Base-by-base conservation (phyloP, 495 filamentous ascomycete genomes). In the Talaromyces borbonicus region DNA sequence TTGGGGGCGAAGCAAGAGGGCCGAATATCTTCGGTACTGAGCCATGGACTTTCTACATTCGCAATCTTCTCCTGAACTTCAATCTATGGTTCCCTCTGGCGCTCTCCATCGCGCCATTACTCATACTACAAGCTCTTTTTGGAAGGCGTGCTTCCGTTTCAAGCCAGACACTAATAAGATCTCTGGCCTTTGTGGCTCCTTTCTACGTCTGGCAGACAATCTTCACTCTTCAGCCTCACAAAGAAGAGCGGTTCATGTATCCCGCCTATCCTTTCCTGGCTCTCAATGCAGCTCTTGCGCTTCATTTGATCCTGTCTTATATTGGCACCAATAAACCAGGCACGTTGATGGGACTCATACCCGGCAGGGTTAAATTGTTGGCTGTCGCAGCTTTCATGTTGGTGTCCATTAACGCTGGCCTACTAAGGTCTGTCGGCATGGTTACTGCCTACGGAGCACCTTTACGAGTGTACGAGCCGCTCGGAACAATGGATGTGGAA, bases 181-280 rank as follows among this genome's bases (percentile, higher is more conserved):
- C 79, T n/a, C 51, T 90, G 37, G 76, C 87, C 24, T 82, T 90
- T 54, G 66, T 85, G 39, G 63, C 79, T 1, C 90, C 93, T 0
- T 90, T 96, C 63, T 97, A 96, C 59, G 74, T 95, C 60, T 99
- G 93, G 93, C 75, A 97, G 19, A 78, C 61, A 5, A 90, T 97
- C 45, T 96, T 99, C 65, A 86, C 87, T 3, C 58, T 81, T 8
- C 92, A 97, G 57, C 82, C 92, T 15, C 93, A 99, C 72, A 99
- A 99, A 55, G 93, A 99, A 62, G 93, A 99, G 58, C 73, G 93
- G 6, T 99, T 99, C 68, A 97, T 99, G 89, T 97, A 94, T 61
- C 90, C 90, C 0, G 83, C 81, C 18, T 99, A 99, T 59, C 92
- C 93, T 7, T 83, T 87, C 43, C 72, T 99, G 19, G 87, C 84